Percentiles rank a stretch among this genome's conserved stretches.
These are phyloP conservation scores for Neopestalotiopsis clavispora DNA, from an alignment of 2,329 filamentous ascomycete genomes.

Conservation along the genomic window DNA sequence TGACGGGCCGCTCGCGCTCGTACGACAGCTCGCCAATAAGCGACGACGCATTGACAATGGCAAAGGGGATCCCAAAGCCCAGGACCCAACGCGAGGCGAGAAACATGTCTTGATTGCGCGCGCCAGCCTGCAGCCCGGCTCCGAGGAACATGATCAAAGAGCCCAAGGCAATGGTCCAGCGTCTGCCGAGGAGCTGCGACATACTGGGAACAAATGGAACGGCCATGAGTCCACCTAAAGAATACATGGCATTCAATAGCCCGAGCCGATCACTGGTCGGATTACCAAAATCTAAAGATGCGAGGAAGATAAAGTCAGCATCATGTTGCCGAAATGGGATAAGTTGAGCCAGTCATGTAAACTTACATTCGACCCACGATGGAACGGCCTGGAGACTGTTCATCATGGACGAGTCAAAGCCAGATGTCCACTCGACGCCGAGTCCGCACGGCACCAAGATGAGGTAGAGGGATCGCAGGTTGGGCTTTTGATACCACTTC, in stretches of 20 bases:
- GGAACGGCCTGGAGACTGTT: slow-evolving; percentile 46
- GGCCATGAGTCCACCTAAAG: slow-evolving; percentile 46
- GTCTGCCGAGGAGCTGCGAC: slow-evolving; percentile 44
- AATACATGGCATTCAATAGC: slow-evolving; percentile 47
- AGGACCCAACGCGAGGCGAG: slow-evolving; percentile 48
- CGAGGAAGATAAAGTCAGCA: neutral
- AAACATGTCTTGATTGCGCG: slow-evolving; percentile 49
- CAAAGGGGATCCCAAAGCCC: slow-evolving; percentile 51
- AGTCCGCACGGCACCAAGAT: slow-evolving; percentile 44
- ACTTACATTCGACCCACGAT: slow-evolving; percentile 42
- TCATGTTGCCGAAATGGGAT: too few relatives aligned
- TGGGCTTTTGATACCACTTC: slow-evolving; percentile 46
- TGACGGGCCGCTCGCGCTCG: slow-evolving; percentile 56
- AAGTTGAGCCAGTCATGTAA: neutral
- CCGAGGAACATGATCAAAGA: slow-evolving; percentile 20
- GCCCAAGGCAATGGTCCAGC: slow-evolving; percentile 51
- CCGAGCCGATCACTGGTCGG: slow-evolving; percentile 44
- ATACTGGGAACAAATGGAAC: slow-evolving; percentile 45
- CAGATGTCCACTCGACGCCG: slow-evolving; percentile 50
- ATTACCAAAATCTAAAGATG: slow-evolving; percentile 41
- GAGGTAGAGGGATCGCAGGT: slow-evolving; percentile 43
- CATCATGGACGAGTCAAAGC: slow-evolving; percentile 49
- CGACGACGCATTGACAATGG: slow-evolving; percentile 42
- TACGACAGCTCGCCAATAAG: slow-evolving; percentile 59
- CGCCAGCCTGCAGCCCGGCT: slow-evolving; percentile 51